Percentiles rank a stretch among this genome's conserved stretches.
These are phyloP conservation scores for Cenococcum geophilum DNA, from an alignment of 495 filamentous ascomycete species.

Conservation along the genomic window DNA sequence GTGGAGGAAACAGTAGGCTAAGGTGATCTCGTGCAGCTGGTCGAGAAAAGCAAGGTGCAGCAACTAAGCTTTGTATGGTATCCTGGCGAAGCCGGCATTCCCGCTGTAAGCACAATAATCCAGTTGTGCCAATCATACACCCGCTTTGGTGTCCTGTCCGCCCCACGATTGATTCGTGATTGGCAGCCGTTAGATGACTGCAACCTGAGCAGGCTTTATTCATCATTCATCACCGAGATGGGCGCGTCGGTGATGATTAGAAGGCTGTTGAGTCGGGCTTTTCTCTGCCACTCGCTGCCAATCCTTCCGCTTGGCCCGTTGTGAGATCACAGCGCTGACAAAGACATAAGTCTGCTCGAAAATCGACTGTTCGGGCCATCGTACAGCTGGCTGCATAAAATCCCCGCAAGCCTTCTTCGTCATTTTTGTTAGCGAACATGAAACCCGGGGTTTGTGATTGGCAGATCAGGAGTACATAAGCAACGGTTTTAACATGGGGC, in stretches of 20 bases:
- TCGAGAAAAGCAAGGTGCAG: slow-evolving; percentile 18
- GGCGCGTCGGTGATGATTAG: neutral
- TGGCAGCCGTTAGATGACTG: neutral
- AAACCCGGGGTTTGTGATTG: slow-evolving; percentile 29
- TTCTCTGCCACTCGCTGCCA: too few species aligned
- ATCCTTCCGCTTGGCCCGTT: too few species aligned
- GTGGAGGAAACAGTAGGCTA: slow-evolving; percentile 7
- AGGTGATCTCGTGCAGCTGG: slow-evolving; percentile 10
- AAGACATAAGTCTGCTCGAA: neutral
- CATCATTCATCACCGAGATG: neutral
- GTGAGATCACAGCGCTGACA: neutral
- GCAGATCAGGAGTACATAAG: slow-evolving; percentile 24
- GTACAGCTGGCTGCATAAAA: slow-evolving; percentile 1
- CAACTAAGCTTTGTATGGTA: slow-evolving; percentile 4
- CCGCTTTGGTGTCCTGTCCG: neutral
- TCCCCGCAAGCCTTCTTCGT: slow-evolving; percentile 23
- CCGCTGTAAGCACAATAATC: neutral
- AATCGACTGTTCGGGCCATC: neutral
- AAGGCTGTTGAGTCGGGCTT: neutral
- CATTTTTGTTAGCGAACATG: slow-evolving; percentile 10
- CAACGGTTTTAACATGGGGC: slow-evolving; percentile 3
- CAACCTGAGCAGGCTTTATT: neutral
- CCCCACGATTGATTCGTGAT: neutral
- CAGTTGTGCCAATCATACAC: neutral
- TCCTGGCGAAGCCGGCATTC: slow-evolving; percentile 8